phyloP scores from a whole-genome alignment of 106 monocot species.

The Allium sativum region DNA sequence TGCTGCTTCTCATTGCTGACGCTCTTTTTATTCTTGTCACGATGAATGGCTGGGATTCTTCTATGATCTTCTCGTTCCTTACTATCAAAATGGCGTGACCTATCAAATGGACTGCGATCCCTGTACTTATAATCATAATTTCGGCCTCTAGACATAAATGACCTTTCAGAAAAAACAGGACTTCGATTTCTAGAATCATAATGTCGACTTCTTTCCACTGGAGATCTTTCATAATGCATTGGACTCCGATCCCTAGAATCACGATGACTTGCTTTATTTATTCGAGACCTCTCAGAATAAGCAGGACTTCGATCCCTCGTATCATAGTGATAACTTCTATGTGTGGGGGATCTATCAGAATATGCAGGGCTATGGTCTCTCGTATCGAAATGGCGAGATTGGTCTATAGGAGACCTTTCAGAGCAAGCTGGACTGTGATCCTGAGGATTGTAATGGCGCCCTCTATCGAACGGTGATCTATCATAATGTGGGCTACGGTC shows the following conservation, averaged over 20 bases:
- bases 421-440: slow-evolving; percentile 25
- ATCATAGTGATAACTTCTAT: slow-evolving; percentile 21
- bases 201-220: slow-evolving; percentile 18
- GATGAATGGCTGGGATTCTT: slow-evolving; percentile 8
- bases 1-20: slow-evolving; percentile 33
- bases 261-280: slow-evolving; percentile 15
- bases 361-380: slow-evolving; percentile 16
- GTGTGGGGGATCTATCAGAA: slow-evolving; percentile 29
- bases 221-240: slow-evolving; percentile 22
- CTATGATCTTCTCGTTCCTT: slow-evolving; percentile 35
- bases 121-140: slow-evolving; percentile 26
- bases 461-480: slow-evolving; percentile 15
- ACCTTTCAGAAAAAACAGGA: slow-evolving; percentile 32
- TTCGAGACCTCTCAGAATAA: slow-evolving; percentile 28
- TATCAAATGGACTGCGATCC: slow-evolving; percentile 29
- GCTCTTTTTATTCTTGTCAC: slow-evolving; percentile 28
- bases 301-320: slow-evolving; percentile 44
- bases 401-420: slow-evolving; percentile 29
- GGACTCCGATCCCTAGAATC: slow-evolving; percentile 21
- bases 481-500: slow-evolving; percentile 3
- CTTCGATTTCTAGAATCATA: slow-evolving; percentile 33
- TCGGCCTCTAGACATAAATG: slow-evolving; percentile 18
- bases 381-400: slow-evolving; percentile 17
- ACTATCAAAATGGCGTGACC: slow-evolving; percentile 27
- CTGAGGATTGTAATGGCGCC: slow-evolving; percentile 19